A percentile compares a stretch with the other conserved stretches of the same genome.
These are phyloP conservation scores for Ordospora colligata DNA, from an alignment of 371 early-diverging fungal species.

Conservation along the genomic window DNA sequence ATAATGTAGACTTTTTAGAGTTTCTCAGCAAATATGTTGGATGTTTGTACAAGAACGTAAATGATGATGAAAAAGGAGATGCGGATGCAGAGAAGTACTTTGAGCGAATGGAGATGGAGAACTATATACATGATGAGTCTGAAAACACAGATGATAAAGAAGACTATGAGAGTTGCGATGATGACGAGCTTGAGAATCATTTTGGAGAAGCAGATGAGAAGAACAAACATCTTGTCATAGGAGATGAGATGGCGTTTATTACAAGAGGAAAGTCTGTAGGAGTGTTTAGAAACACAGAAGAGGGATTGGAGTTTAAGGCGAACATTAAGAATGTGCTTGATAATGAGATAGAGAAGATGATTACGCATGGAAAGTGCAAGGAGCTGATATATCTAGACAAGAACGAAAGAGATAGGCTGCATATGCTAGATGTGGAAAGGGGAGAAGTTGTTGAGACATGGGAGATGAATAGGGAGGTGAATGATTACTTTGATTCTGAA, in stretches of 20 bases:
- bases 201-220: constrained; percentile 28
- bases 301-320: constrained; percentile 55
- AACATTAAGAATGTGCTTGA: constrained; percentile 50
- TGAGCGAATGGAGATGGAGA: constrained; percentile 45
- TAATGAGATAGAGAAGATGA: constrained; percentile 51
- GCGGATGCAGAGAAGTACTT: constrained; percentile 46
- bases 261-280: constrained; percentile 60
- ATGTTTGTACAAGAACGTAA: constrained; percentile 19
- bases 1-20: constrained; percentile 50
- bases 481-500: constrained; percentile 69
- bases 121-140: constrained; percentile 24
- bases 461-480: constrained; percentile 65
- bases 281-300: constrained; percentile 51
- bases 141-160: constrained; percentile 19
- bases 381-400: constrained; percentile 50
- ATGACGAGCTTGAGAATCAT: constrained; percentile 21
- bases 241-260: constrained; percentile 55
- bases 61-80: constrained; percentile 27
- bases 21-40: constrained; percentile 55
- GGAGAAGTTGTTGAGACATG: constrained; percentile 82
- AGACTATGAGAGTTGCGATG: background rate
- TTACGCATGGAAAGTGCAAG: constrained; percentile 42
- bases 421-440: constrained; percentile 74
- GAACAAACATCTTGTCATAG: constrained; percentile 55
- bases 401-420: constrained; percentile 65